phyloP scores from a whole-genome alignment of 2,329 filamentous ascomycete genomes.

The Paraconiothyrium sp. region DNA sequence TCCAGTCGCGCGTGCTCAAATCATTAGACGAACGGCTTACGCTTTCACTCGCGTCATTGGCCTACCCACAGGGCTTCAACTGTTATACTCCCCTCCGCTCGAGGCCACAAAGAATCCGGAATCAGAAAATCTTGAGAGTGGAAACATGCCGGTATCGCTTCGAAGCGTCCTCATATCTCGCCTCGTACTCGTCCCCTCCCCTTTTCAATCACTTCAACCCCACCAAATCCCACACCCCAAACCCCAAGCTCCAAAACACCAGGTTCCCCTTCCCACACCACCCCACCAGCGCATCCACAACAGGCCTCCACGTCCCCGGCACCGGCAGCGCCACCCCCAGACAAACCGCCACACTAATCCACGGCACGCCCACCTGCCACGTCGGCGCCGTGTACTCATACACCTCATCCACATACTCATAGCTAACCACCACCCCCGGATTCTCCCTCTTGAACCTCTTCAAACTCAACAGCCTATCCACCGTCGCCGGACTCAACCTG shows the following conservation, averaged over 20 bases:
- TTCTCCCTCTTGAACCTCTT: not conserved
- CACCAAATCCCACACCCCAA: slow-evolving; percentile 4
- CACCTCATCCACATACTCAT: slow-evolving; percentile 11
- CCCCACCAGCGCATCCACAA: not conserved
- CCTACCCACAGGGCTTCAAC: too few relatives aligned
- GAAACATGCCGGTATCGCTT: too few relatives aligned
- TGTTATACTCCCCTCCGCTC: too few relatives aligned
- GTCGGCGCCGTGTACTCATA: not conserved
- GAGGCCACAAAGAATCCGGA: too few relatives aligned
- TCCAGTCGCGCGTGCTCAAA: too few relatives aligned
- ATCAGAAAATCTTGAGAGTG: too few relatives aligned
- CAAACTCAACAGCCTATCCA: not conserved
- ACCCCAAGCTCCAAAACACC: not conserved
- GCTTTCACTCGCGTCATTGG: too few relatives aligned
- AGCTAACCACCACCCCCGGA: not conserved
- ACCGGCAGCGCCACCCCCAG: slow-evolving; percentile 6
- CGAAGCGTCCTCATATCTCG: too few relatives aligned
- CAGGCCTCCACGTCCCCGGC: not conserved
- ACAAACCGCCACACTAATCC: slow-evolving; percentile 11
- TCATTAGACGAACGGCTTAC: too few relatives aligned
- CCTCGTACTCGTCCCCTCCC: too few relatives aligned
- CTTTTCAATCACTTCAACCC: not conserved
- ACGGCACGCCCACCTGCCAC: not conserved
- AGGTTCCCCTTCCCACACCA: slow-evolving; percentile 1
- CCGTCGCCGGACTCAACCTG: not conserved